These are phyloP conservation scores for Trichophaea hybrida DNA, from an alignment of 2,329 filamentous ascomycete genomes.

Conservation along the genomic window DNA sequence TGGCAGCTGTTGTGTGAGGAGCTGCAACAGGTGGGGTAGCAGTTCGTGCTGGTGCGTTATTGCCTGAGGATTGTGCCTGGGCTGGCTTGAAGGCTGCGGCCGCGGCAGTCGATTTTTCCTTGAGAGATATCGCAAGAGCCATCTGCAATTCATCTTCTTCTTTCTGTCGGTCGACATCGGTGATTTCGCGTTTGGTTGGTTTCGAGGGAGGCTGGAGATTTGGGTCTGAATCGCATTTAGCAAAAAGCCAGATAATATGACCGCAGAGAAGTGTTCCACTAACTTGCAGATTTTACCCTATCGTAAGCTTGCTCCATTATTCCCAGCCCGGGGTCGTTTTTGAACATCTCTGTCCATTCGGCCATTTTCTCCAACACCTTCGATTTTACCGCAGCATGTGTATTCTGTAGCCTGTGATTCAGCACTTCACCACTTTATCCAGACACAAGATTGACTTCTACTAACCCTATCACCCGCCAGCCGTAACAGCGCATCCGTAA, in stretches of 20 bases:
- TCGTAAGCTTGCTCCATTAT: constrained; percentile 95
- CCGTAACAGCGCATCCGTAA: constrained; percentile 83
- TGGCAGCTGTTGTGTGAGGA: constrained; percentile 84
- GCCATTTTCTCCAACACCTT: constrained; percentile 96
- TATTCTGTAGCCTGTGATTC: constrained; percentile 44
- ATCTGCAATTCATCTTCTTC: constrained; percentile 97
- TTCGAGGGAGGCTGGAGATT: constrained; percentile 83
- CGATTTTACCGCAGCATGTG: constrained; percentile 87
- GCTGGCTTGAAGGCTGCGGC: constrained; percentile 31
- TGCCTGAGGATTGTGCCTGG: constrained; percentile 28
- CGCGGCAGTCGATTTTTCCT: constrained; percentile 51
- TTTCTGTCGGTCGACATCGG: constrained; percentile 76
- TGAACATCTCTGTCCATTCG: constrained; percentile 92
- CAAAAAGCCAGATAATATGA: neutral
- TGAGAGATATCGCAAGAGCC: constrained; percentile 80
- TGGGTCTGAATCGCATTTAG: constrained; percentile 50
- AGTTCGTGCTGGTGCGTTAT: constrained; percentile 29
- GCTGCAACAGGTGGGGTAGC: constrained; percentile 39
- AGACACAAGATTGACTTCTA: constrained; percentile 9
- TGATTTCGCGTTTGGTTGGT: constrained; percentile 82
- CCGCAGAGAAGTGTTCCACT: constrained; percentile 22
- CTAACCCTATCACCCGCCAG: constrained; percentile 67
- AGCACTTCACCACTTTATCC: neutral
- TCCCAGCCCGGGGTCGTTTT: constrained; percentile 72
- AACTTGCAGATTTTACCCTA: constrained; percentile 61